Evolutionary conservation across 2,329 filamentous ascomycete species (phyloP).

Genomic region (Cordyceps farinosa): DNA sequence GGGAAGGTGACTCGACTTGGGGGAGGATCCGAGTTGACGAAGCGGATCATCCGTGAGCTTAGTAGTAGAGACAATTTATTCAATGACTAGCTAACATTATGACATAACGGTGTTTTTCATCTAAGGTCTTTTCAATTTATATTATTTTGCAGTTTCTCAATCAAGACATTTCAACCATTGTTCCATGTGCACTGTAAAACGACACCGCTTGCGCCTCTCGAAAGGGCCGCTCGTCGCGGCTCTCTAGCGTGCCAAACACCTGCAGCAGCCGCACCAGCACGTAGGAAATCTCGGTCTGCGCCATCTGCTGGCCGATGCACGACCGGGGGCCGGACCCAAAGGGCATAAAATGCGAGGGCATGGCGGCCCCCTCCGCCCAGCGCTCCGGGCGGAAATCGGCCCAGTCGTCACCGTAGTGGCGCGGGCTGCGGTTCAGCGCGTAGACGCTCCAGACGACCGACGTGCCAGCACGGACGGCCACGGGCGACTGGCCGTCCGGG

Average conservation of each 20-base stretch:
- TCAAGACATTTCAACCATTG: constrained; percentile 10
- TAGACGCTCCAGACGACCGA: constrained; percentile 28
- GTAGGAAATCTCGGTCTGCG: constrained; percentile 13
- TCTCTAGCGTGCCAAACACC: background rate
- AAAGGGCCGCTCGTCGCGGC: constrained; percentile 6
- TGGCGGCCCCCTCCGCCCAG: background rate
- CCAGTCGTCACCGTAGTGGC: constrained; percentile 15
- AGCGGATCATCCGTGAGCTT: too few species aligned
- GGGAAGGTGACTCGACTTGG: too few species aligned
- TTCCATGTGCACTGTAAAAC: constrained; percentile 9
- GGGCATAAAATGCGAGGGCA: constrained; percentile 7
- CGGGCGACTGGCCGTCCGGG: constrained; percentile 41
- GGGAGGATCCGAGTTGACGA: too few species aligned
- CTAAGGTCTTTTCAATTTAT: too few species aligned
- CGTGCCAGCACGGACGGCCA: constrained; percentile 48
- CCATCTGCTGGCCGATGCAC: constrained; percentile 17
- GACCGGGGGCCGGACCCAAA: constrained; percentile 16
- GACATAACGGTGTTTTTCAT: too few species aligned
- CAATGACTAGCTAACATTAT: too few species aligned
- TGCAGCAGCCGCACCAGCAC: constrained; percentile 13
- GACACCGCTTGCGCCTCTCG: constrained; percentile 15
- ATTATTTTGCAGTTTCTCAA: too few species aligned
- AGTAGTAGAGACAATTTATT: too few species aligned
- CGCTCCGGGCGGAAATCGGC: constrained; percentile 12
- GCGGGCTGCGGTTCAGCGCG: constrained; percentile 14